Base-by-base conservation (phyloP, 768 basidiomycete species). In the Psilocybe cubensis region DNA sequence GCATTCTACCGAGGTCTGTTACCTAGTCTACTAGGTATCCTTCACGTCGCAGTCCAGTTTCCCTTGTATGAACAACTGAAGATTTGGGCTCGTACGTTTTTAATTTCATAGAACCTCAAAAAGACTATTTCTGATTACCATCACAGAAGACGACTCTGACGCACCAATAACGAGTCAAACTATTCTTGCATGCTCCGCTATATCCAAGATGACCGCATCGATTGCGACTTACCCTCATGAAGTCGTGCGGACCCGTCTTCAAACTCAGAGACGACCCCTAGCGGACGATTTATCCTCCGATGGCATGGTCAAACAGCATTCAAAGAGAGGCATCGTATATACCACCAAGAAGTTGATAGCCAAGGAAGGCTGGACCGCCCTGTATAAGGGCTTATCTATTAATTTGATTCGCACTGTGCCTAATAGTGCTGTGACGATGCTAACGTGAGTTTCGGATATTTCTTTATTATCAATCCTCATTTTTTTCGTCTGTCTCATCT, bases 201-300 rank as follows among this genome's bases (percentile, higher is more conserved):
- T 86, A 24, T 90, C 95, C 20, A 99, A 99, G 72, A 97, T 98
- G 92, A 88, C 92, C 1, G 97, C 97, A 7, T 95, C 94, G 17
- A 76, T 98, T 18, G 91, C 89, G 33, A 98, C 97, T 29, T 99
- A 99, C 71, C 97, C 97, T 1, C 97, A 99, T 74, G 97, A 99
- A 73, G 97, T 99, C 42, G 82, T 99, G 31, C 91, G 97, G n/a
- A 98, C 97, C n/a, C 86, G 96, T 4, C 75, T 98, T 46, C 97
- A 99, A 73, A 96, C 96, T 3, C 85, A 88, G 64, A 80, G 84
- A 56, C 83, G 85, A 50, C 88, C 85, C 43, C 76, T 91, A 46
- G 77, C 81, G 42, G 81, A 81, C 63, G 81, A 81, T 61, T 66
- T 82, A 63, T 83, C 83, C 3, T 85, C 85, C 12, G 83, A 85